These are phyloP conservation scores for Suaeda aralocaspica DNA, from an alignment of 148 eudicot genomes.

Conservation along the genomic window DNA sequence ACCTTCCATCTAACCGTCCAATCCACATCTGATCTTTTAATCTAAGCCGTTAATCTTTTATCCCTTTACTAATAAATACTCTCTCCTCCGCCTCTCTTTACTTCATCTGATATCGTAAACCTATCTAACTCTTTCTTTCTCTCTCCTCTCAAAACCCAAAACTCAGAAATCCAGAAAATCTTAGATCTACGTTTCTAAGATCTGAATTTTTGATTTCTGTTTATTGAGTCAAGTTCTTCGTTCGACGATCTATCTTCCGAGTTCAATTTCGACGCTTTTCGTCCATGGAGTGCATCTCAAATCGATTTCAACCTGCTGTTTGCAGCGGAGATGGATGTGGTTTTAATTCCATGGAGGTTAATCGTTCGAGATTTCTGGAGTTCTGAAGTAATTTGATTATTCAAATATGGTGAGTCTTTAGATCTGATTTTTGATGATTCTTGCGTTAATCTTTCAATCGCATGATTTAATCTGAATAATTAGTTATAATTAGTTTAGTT, in stretches of 20 bases:
- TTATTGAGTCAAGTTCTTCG: not conserved
- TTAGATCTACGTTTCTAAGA: slow-evolving; percentile 11
- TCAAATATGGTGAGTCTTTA: not conserved
- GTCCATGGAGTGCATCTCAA: not conserved
- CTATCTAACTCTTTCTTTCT: not conserved
- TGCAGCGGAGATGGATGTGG: not conserved
- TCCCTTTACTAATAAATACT: slow-evolving; percentile 20
- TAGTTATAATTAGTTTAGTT: too few relatives aligned
- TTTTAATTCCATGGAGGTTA: not conserved
- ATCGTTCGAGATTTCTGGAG: not conserved
- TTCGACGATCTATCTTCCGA: slow-evolving; percentile 16
- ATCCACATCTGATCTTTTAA: not conserved
- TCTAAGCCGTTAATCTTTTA: slow-evolving; percentile 11
- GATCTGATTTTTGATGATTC: not conserved
- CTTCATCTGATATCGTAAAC: too few relatives aligned
- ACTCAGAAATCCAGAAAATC: not conserved
- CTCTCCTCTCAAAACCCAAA: too few relatives aligned
- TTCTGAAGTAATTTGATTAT: too few relatives aligned
- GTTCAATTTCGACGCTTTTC: not conserved
- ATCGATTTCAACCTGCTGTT: not conserved
- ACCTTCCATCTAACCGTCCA: slow-evolving; percentile 26
- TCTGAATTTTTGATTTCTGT: not conserved
- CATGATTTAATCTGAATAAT: not conserved
- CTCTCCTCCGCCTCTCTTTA: not conserved
- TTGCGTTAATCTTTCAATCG: not conserved